A percentile compares a stretch with the other conserved stretches of the same genome.
phyloP scores from a whole-genome alignment of 2,329 filamentous ascomycete species.

The Neofusicoccum parvum region DNA sequence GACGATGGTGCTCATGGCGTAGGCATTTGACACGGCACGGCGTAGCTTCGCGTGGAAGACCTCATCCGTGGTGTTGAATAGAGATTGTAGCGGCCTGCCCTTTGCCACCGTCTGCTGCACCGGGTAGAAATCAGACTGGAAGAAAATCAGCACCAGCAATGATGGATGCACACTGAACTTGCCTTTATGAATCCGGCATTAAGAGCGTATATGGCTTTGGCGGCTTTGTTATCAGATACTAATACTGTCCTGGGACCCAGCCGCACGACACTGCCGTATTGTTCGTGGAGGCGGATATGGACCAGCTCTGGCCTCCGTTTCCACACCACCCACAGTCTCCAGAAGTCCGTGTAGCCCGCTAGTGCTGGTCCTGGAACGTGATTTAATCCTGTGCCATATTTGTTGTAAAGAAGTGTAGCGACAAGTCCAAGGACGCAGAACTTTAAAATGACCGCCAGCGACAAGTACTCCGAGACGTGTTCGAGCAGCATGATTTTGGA shows the following conservation, averaged over 20 bases:
- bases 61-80: constrained; percentile 15
- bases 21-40: constrained; percentile 9
- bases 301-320: constrained; percentile 54
- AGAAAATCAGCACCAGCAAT: background rate
- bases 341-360: constrained; percentile 69
- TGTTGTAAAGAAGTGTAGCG: background rate
- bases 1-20: constrained; percentile 31
- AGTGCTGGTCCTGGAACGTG: constrained; percentile 61
- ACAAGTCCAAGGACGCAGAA: background rate
- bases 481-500: background rate
- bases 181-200: constrained; percentile 28
- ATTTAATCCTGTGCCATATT: background rate
- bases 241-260: constrained; percentile 81
- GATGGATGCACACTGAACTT: too few species aligned
- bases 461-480: background rate
- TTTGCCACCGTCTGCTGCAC: background rate
- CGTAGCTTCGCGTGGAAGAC: constrained; percentile 27
- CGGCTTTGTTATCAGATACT: constrained; percentile 57
- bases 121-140: constrained; percentile 11
- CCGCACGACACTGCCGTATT: constrained; percentile 72
- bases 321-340: constrained; percentile 65
- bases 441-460: background rate
- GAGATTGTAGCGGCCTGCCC: background rate
- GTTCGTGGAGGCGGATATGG: constrained; percentile 68
- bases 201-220: constrained; percentile 63